Evolutionary conservation across 768 basidiomycete genomes (phyloP).

Genomic region (Trametes cubensis): DNA sequence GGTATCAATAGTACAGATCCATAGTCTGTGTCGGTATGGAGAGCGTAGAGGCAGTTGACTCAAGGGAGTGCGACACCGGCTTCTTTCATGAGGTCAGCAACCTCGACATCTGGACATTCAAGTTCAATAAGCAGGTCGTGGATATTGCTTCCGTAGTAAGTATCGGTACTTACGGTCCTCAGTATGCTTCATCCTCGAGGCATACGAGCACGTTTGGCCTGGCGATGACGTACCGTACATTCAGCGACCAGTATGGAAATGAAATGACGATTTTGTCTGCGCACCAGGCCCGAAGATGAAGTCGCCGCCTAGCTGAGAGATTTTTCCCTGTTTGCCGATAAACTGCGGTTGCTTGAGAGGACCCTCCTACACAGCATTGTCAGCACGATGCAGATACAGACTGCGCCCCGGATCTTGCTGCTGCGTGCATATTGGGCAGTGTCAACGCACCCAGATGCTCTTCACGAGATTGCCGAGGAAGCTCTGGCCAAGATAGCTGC

Average conservation of each 20-base stretch:
- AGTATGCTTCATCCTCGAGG: constrained; percentile 61
- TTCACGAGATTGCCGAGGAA: constrained; percentile 35
- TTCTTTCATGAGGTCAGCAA: constrained; percentile 49
- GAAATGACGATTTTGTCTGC: constrained; percentile 6
- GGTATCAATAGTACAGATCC: background rate
- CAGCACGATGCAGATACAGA: background rate
- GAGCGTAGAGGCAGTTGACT: background rate
- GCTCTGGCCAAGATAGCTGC: constrained; percentile 47
- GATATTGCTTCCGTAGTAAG: too few relatives aligned
- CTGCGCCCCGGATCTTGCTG: too few relatives aligned
- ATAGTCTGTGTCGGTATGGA: background rate
- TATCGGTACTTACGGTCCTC: constrained; percentile 48
- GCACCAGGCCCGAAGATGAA: constrained; percentile 63
- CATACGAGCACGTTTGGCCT: constrained; percentile 53
- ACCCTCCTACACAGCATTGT: constrained; percentile 16
- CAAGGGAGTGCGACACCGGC: constrained; percentile 42
- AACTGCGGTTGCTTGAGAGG: constrained; percentile 44
- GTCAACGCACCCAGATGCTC: constrained; percentile 49
- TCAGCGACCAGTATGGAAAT: background rate
- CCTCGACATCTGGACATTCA: constrained; percentile 42
- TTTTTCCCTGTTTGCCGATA: constrained; percentile 64
- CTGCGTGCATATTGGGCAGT: too few relatives aligned
- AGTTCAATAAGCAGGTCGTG: background rate
- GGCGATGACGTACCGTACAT: background rate
- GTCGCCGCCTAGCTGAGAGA: constrained; percentile 66